These are phyloP conservation scores for Monosporascus sp. DNA, from an alignment of 2,329 filamentous ascomycete genomes.

Conservation along the genomic window DNA sequence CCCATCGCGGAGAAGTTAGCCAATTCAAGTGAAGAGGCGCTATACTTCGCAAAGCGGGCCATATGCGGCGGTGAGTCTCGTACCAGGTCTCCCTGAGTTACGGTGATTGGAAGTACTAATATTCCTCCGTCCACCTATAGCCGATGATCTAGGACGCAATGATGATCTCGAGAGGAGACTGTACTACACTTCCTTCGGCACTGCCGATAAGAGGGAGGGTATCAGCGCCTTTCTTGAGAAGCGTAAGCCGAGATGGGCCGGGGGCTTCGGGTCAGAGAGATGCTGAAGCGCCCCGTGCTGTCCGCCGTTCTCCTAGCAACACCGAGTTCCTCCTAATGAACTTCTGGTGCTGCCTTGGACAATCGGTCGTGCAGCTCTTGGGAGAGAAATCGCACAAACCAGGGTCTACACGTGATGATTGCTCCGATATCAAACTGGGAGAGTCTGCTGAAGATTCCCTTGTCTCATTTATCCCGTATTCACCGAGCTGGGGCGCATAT, in stretches of 20 bases:
- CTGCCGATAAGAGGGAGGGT: slow-evolving; percentile 25
- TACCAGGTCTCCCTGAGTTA: too few relatives aligned
- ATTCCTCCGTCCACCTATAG: slow-evolving; percentile 5
- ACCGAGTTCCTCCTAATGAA: background rate
- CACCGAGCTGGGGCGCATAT: background rate
- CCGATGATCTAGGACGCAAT: slow-evolving; percentile 22
- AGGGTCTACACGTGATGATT: background rate
- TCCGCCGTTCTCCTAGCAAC: background rate
- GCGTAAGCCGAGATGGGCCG: slow-evolving; percentile 1
- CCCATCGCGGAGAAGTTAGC: slow-evolving; percentile 19
- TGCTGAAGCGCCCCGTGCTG: background rate
- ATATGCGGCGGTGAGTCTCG: slow-evolving; percentile 21
- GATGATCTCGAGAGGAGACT: slow-evolving; percentile 30
- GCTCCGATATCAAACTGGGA: background rate
- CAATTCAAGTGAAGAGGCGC: slow-evolving; percentile 18
- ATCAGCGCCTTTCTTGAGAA: slow-evolving; percentile 27
- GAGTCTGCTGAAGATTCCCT: background rate
- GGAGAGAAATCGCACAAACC: background rate
- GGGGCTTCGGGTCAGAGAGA: background rate
- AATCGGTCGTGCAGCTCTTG: background rate
- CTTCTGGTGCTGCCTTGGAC: background rate
- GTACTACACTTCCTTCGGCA: slow-evolving; percentile 32
- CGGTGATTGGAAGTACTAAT: too few relatives aligned
- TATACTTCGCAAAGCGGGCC: slow-evolving; percentile 25
- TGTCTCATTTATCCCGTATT: background rate